Base-by-base conservation (phyloP, 2,329 filamentous ascomycete species). In the Phaeosphaeria sp. region DNA sequence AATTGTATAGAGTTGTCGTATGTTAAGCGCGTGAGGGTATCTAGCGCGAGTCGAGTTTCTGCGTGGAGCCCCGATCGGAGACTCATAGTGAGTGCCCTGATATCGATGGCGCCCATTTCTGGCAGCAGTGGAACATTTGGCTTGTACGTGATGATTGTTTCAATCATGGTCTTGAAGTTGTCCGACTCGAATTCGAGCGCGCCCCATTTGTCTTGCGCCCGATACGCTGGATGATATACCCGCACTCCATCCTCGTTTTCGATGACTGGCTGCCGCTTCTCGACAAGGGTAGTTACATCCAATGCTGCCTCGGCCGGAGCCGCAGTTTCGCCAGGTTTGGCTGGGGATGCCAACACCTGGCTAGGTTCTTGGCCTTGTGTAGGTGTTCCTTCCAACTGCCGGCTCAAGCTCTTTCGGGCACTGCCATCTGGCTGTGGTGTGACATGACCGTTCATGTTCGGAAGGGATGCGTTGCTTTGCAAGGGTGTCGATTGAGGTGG, bases 41-140 rank as follows among this genome's bases (percentile, higher is more conserved):
- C 95, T 46, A 99, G 81, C 2, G 94, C 94, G 60, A 97, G 80
- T 10, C 94, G 88, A n/a, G 97, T 89, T 78, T 99, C 95, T 5
- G 88, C 89, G 67, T 93, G 89, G 44, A 98, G 90, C 0, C 94
- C 94, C 54, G 91, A 96, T 72, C 97, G 93, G 39, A 99, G 81
- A 69, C 92, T 93, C 81, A 93, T 90, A 0, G 90, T 97, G 42
- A 99, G 83, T 20, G 94, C 93, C 65, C 93, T 90, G 25, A 98
- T 89, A 71, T 99, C 94, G 62, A 98, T 91, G 20, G 92, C 85
- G 9, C 94, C 95, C 52, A 98, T 83, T 67, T 98, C 93, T 21
- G 85, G 81, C 18, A 93, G 83, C 2, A 83, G 81, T 0, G 95
- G 94, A 39, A 93, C 83, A 55, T 91, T 89, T 0, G 93, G 92